A percentile compares a stretch with the other conserved stretches of the same genome.
Evolutionary conservation across 106 monocot genomes (phyloP).

Genomic region (Iris macrosiphon): DNA sequence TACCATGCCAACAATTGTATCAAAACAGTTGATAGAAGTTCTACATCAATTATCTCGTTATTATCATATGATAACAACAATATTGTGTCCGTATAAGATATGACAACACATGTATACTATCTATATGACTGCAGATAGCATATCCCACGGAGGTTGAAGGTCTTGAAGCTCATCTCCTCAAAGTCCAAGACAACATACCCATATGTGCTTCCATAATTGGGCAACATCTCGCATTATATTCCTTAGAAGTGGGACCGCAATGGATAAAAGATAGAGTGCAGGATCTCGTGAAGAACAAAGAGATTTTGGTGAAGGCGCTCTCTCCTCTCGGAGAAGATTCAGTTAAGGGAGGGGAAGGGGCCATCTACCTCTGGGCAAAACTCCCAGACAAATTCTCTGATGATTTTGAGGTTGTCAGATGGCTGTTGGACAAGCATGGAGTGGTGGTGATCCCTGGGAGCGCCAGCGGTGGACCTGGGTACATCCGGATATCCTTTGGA

Average conservation of each 20-base stretch:
- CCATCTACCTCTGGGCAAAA: slow-evolving; percentile 96
- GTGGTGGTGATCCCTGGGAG: slow-evolving; percentile 85
- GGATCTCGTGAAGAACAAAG: slow-evolving; percentile 70
- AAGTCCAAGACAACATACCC: slow-evolving; percentile 97
- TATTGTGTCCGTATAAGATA: no score
- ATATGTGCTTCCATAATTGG: slow-evolving; percentile 95
- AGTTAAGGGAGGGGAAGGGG: slow-evolving; percentile 89
- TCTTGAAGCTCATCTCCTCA: slow-evolving; percentile 67
- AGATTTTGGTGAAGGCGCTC: slow-evolving; percentile 56
- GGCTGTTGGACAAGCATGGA: slow-evolving; percentile 70
- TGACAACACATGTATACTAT: no score
- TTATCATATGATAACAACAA: no score
- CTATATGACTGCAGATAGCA: slow-evolving; percentile 78
- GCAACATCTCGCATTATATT: slow-evolving; percentile 73
- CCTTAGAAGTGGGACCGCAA: slow-evolving; percentile 57
- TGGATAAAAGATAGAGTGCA: slow-evolving; percentile 71
- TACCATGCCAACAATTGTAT: no score
- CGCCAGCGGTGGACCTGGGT: slow-evolving; percentile 70
- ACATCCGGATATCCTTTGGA: slow-evolving; percentile 79
- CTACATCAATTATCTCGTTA: no score
- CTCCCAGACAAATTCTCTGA: slow-evolving; percentile 62
- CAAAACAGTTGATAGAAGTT: no score
- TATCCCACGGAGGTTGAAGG: slow-evolving; percentile 66
- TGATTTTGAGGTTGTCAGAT: slow-evolving; percentile 81
- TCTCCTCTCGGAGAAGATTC: slow-evolving; percentile 69